Conservation (phyloP, 257 asterid species). For the Nicotiana obtusifolia region DNA sequence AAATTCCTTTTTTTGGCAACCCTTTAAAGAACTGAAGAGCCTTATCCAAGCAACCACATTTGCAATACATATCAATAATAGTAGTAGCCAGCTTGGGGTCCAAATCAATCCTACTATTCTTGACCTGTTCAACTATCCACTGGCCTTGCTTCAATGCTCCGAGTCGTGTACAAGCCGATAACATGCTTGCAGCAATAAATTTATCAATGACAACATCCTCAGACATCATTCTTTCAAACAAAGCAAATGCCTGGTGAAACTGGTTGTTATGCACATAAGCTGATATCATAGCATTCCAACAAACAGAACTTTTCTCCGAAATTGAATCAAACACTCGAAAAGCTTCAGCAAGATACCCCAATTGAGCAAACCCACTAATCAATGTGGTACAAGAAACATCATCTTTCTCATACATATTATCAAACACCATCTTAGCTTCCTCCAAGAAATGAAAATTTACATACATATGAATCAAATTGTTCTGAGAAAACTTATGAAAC, state of each 20-base stretch:
- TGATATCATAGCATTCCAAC: constrained; percentile 80
- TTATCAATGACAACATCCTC: constrained; percentile 52
- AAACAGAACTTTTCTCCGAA: constrained; percentile 31
- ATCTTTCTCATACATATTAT: constrained; percentile 37
- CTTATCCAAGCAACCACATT: constrained; percentile 72
- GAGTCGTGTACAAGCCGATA: constrained; percentile 68
- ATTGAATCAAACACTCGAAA: constrained; percentile 43
- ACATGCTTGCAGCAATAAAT: constrained; percentile 75
- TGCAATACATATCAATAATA: constrained; percentile 68
- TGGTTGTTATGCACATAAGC: constrained; percentile 56
- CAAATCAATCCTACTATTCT: constrained; percentile 32
- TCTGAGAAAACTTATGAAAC: constrained; percentile 58
- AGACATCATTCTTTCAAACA: constrained; percentile 51
- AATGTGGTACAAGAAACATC: constrained; percentile 85
- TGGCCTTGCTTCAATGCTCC: constrained; percentile 75
- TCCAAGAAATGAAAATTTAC: constrained; percentile 45
- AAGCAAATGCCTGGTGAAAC: constrained; percentile 47
- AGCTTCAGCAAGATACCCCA: constrained; percentile 55
- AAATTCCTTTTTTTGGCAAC: constrained; percentile 44
- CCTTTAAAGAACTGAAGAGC: constrained; percentile 52
- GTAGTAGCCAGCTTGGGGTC: constrained; percentile 63
- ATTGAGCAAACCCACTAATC: constrained; percentile 60
- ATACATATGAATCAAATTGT: constrained; percentile 79
- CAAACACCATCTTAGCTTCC: constrained; percentile 59
- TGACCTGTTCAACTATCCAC: constrained; percentile 47